Evolutionary conservation across 75 land plant genomes (phyloP), one percentile per base, ranked within the genome.

Genomic region (Ceratopteris richardii): DNA sequence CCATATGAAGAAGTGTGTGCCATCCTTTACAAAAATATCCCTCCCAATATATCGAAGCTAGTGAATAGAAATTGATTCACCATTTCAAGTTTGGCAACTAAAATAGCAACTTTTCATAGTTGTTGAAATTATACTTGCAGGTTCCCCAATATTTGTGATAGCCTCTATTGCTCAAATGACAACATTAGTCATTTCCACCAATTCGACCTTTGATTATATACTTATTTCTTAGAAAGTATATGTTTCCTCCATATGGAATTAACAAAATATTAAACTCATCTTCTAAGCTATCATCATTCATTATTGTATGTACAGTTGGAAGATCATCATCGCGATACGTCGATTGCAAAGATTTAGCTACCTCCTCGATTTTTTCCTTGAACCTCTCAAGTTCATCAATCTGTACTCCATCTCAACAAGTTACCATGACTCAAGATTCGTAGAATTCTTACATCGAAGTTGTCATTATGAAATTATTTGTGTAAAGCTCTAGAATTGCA

Each of bases 81-180:
- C 98, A 94, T 58, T 81, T 89, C 62, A 89, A 65, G 61, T 94
- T 94, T 44, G 96, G 90, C 31, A 86, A 75, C 61, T 90, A 87
- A 71, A 67, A 93, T 54, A 84, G 86, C 29, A 83, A 47, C 39
- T 90, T 96, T 70, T 94, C 98, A 53, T 60, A 73, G 59, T 94
- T 96, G 19, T 76, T 89, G 67, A 86, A 86, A 67, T 86, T 94
- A 62, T 79, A 94, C 78, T 90, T 92, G 44, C 98, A 75, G 16
- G 90, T 93, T 24, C 98, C 95, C 98, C 98, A 93, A 54, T 76
- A 74, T 64, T 88, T 93, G 64, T 93, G 98, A 63, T 82, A 75
- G 1, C 98, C 98, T 64, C 98, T 58, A 61, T 93, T 93, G 46
- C 98, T 95, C 88, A 46, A 31, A 52, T n/a, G n/a, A n/a, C n/a